phyloP scores from a whole-genome alignment of 78 protist species.

The Dictyostelium capitatum region DNA sequence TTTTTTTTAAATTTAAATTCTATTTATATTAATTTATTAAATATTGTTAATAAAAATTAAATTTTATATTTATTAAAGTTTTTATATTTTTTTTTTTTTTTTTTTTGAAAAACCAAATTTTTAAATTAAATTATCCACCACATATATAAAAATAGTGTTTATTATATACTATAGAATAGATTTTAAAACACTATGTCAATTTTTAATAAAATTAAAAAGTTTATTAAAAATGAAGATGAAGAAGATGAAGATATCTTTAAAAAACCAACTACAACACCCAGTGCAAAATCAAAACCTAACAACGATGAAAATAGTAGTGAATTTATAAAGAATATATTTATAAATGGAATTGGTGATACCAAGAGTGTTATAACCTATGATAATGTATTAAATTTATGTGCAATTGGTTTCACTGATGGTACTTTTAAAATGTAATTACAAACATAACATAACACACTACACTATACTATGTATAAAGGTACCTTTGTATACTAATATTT shows the following conservation, averaged over 20 bases:
- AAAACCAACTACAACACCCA: neutral
- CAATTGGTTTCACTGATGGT: constrained; percentile 63
- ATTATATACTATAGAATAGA: too few relatives aligned
- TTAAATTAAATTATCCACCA: too few relatives aligned
- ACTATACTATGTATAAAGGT: too few relatives aligned
- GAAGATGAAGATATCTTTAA: constrained; percentile 4
- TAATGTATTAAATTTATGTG: constrained; percentile 18
- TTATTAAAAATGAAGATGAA: neutral
- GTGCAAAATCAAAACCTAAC: neutral
- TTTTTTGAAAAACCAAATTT: too few relatives aligned
- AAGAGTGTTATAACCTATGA: constrained; percentile 28
- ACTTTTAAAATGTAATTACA: constrained; percentile 25
- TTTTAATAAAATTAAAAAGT: constrained; percentile 23
- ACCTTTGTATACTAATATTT: neutral
- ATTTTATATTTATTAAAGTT: too few relatives aligned
- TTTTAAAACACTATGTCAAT: constrained; percentile 7
- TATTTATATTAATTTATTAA: too few relatives aligned
- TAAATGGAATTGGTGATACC: constrained; percentile 1
- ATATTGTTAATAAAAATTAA: too few relatives aligned
- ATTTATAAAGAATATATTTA: neutral
- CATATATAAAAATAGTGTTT: too few relatives aligned
- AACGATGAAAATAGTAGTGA: neutral
- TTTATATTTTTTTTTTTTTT: too few relatives aligned
- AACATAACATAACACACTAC: neutral
- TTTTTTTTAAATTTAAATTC: too few relatives aligned